These are phyloP conservation scores for Dictyostelium citrinum DNA, from an alignment of 78 protist species.

Conservation along the genomic window DNA sequence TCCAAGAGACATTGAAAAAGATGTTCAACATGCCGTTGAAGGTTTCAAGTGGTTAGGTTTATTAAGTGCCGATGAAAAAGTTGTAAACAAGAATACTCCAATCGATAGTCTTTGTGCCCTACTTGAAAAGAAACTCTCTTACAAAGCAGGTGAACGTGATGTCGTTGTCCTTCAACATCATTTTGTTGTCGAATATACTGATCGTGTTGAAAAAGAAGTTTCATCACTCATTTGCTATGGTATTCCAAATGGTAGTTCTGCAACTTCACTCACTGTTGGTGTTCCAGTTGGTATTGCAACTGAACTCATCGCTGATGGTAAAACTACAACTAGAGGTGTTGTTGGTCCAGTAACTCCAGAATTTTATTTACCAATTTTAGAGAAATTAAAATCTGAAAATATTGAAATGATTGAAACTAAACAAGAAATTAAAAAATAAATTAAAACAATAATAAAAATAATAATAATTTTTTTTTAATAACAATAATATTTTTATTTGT, in stretches of 20 bases:
- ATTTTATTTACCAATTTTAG: slow-evolving; percentile 73
- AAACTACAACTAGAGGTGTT: slow-evolving; percentile 49
- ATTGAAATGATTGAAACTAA: slow-evolving; percentile 67
- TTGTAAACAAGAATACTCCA: slow-evolving; percentile 38
- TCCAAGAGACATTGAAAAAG: slow-evolving; percentile 27
- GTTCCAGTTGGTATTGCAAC: slow-evolving; percentile 88
- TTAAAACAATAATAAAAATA: neutral
- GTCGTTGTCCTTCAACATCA: slow-evolving; percentile 69
- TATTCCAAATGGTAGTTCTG: slow-evolving; percentile 31
- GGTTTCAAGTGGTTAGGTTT: slow-evolving; percentile 74
- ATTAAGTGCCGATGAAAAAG: slow-evolving; percentile 15
- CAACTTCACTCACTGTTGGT: slow-evolving; percentile 88
- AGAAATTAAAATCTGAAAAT: slow-evolving; percentile 57
- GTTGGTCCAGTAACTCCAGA: slow-evolving; percentile 68
- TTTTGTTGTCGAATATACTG: slow-evolving; percentile 27
- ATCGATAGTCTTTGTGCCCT: slow-evolving; percentile 60
- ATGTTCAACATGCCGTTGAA: slow-evolving; percentile 12
- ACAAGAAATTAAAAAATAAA: neutral
- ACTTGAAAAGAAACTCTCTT: slow-evolving; percentile 51
- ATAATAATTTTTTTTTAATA: neutral
- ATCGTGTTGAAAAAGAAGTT: slow-evolving; percentile 21
- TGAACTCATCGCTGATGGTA: slow-evolving; percentile 72
- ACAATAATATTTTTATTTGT: neutral
- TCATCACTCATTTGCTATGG: slow-evolving; percentile 63
- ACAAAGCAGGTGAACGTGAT: slow-evolving; percentile 41